Evolutionary conservation across 345 rosid species (phyloP), one percentile per base, ranked within the genome.

Genomic region (Arabidopsis suecica): DNA sequence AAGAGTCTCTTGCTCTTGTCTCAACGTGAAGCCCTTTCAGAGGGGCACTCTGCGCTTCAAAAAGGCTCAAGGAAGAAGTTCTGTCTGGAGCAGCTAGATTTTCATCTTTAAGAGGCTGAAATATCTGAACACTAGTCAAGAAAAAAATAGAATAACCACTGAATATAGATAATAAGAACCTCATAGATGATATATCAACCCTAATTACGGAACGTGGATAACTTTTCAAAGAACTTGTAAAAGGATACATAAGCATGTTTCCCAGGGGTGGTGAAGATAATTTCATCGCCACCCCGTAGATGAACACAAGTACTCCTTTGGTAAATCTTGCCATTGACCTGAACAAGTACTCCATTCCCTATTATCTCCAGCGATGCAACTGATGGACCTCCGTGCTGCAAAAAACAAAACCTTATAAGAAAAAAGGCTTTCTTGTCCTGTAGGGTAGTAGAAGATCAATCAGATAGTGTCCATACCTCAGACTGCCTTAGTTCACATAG

Each of bases 231-330:
- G 13, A 49, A 49, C 12, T 61, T 48, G 9, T 23, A 22, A 65
- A 78, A 92, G 97, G 99, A 95, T 95, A 95, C 99, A 78, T 95
- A 95, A 71, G 99, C 89, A 84, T 95, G 94, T 80, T 84, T 89
- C 53, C 88, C 93, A 1, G 86, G 72, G 22, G 84, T 71, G 74
- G 84, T 83, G 73, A 95, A 95, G 80, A 92, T 79, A 80, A 95
- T 82, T 79, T 95, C 98, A 78, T 95, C 99, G 2, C 99, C 99
- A 79, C 91, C 99, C 34, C 82, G 85, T 41, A 95, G 77, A 42
- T 83, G 73, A 75, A 87, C 74, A 54, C 68, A 78, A 33, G 83
- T 33, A 58, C 77, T 83, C 79, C 80, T 91, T 2, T 79, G 82
- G 73, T 79, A 82, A 42, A 28, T 45, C 82, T 81, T 88, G 23